Evolutionary conservation across 768 basidiomycete species (phyloP).

Genomic region (Rhodosporidiobolus odoratus): DNA sequence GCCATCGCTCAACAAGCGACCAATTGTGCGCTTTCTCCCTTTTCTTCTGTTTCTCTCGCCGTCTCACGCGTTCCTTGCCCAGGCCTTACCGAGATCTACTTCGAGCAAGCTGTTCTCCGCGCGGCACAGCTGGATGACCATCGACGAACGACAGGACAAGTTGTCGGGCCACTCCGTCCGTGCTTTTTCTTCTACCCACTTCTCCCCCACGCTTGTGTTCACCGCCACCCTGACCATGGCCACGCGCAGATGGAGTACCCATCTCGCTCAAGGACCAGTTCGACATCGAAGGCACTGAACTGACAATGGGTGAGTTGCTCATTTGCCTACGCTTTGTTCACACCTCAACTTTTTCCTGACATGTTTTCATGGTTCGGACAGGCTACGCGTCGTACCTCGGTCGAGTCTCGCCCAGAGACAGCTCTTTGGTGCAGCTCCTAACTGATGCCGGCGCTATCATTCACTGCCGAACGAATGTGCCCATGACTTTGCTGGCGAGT

Average conservation of each 20-base stretch:
- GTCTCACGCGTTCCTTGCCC: not conserved
- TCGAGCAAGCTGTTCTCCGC: slow-evolving; percentile 61
- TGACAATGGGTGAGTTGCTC: too few relatives aligned
- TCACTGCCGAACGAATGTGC: slow-evolving; percentile 37
- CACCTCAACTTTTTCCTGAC: too few relatives aligned
- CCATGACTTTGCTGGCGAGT: slow-evolving; percentile 36
- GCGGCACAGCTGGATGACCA: slow-evolving; percentile 65
- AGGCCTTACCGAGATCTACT: slow-evolving; percentile 62
- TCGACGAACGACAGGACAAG: slow-evolving; percentile 58
- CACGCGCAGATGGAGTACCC: slow-evolving; percentile 44
- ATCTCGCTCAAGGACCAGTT: slow-evolving; percentile 47
- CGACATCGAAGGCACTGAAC: slow-evolving; percentile 42
- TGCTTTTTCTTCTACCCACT: not conserved
- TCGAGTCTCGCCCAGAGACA: slow-evolving; percentile 12
- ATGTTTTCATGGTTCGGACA: too few relatives aligned
- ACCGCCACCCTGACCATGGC: not conserved
- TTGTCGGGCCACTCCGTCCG: slow-evolving; percentile 55
- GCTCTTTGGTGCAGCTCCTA: slow-evolving; percentile 27
- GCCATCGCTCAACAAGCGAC: slow-evolving; percentile 68
- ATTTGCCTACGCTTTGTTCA: slow-evolving; percentile 14
- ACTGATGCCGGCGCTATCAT: slow-evolving; percentile 28
- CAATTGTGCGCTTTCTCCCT: slow-evolving; percentile 48
- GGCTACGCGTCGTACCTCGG: slow-evolving; percentile 24
- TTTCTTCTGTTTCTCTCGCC: not conserved
- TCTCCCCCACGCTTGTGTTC: not conserved